phyloP scores from a whole-genome alignment of 1,284 basidiomycete species.

The Stygiomarasmius scandens region DNA sequence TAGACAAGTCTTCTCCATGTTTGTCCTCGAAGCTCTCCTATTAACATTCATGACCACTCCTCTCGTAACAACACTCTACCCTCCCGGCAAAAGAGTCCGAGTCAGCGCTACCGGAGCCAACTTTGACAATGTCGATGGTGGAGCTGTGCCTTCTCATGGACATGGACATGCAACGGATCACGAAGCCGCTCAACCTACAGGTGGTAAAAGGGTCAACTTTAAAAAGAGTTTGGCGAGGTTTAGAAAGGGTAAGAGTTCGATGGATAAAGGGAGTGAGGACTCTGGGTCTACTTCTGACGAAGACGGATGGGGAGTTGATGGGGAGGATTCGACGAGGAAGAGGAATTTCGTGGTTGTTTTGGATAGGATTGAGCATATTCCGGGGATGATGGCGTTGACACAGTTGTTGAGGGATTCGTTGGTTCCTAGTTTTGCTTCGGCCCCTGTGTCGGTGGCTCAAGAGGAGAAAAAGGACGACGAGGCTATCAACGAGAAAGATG shows the following conservation, averaged over 20 bases:
- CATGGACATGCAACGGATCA: too few species aligned
- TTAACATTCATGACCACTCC: constrained; percentile 92
- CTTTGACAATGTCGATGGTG: constrained; percentile 40
- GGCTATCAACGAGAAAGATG: neutral
- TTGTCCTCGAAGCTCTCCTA: constrained; percentile 85
- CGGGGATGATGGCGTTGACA: constrained; percentile 70
- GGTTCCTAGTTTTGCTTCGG: neutral
- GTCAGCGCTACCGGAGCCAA: constrained; percentile 47
- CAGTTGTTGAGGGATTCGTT: constrained; percentile 59
- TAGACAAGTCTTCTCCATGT: constrained; percentile 81
- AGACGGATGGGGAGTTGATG: neutral
- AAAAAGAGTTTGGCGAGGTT: too few species aligned
- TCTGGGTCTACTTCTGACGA: too few species aligned
- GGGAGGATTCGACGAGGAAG: neutral
- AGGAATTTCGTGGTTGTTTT: constrained; percentile 80
- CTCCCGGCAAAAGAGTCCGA: constrained; percentile 59
- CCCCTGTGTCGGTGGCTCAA: too few species aligned
- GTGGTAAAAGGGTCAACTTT: too few species aligned
- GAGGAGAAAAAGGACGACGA: too few species aligned
- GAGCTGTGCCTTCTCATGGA: too few species aligned
- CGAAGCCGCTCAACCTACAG: too few species aligned
- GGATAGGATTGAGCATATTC: constrained; percentile 89
- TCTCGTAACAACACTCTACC: constrained; percentile 78
- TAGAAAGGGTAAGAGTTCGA: too few species aligned
- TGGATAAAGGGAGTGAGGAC: too few species aligned